These are phyloP conservation scores for Arabidopsis arenosa DNA, from an alignment of 345 rosid species.

Conservation along the genomic window DNA sequence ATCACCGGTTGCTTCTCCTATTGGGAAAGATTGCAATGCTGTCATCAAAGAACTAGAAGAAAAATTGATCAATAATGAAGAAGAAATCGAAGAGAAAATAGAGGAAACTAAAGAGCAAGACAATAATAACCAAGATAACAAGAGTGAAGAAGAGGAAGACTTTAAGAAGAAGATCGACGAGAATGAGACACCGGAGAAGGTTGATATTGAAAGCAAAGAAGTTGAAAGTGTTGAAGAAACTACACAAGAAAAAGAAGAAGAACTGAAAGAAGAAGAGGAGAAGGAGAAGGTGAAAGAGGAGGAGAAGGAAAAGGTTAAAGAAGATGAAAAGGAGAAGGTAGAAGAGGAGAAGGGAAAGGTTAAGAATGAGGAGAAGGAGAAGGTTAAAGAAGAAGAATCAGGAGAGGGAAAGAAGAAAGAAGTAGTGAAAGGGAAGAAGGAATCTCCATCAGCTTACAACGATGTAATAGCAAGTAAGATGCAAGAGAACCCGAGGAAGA, in stretches of 20 bases:
- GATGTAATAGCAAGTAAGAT: slow-evolving; percentile 82
- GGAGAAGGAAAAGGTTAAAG: not conserved
- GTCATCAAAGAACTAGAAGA: slow-evolving; percentile 19
- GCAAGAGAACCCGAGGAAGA: slow-evolving; percentile 65
- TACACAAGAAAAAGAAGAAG: slow-evolving; percentile 19
- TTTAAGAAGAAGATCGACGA: slow-evolving; percentile 23
- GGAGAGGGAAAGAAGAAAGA: slow-evolving; percentile 39
- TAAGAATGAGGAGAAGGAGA: not conserved
- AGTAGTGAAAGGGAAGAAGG: slow-evolving; percentile 59
- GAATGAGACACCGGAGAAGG: slow-evolving; percentile 31
- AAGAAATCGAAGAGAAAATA: slow-evolving; percentile 29
- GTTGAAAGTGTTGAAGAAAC: slow-evolving; percentile 20
- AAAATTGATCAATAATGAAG: slow-evolving; percentile 30
- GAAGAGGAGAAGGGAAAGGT: slow-evolving; percentile 30
- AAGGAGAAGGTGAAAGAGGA: not conserved
- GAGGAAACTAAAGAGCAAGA: slow-evolving; percentile 38
- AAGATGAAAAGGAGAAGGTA: slow-evolving; percentile 34
- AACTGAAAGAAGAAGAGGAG: not conserved
- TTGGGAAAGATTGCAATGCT: slow-evolving; percentile 38
- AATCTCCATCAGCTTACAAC: slow-evolving; percentile 67
- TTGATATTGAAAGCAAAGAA: slow-evolving; percentile 29
- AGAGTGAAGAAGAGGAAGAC: slow-evolving; percentile 35
- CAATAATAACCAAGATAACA: slow-evolving; percentile 23
- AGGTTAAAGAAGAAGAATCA: slow-evolving; percentile 11
- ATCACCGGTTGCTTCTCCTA: slow-evolving; percentile 21